Percentiles rank a stretch among this genome's conserved stretches.
Conservation (phyloP, 2,329 filamentous ascomycete genomes). For the Talaromyces atroroseus region DNA sequence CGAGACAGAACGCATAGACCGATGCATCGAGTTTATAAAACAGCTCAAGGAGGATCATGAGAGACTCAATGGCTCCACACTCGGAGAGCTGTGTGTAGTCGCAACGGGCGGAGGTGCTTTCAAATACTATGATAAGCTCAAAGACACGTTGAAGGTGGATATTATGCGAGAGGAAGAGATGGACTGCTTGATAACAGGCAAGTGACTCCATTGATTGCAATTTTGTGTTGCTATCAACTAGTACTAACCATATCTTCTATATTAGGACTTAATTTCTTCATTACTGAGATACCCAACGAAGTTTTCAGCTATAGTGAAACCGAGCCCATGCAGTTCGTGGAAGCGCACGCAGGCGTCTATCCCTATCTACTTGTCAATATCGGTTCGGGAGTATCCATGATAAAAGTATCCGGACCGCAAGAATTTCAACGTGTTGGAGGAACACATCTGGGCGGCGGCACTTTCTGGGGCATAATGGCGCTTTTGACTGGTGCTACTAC, state of each 20-base stretch:
- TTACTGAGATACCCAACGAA: conserved; percentile 92
- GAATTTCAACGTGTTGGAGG: conserved; percentile 88
- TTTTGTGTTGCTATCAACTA: background rate
- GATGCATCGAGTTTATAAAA: conserved; percentile 87
- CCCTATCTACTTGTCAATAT: conserved; percentile 98
- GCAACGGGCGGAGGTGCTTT: conserved; percentile 93
- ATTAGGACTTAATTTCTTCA: conserved; percentile 92
- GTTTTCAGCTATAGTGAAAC: conserved; percentile 94
- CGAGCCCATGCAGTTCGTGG: conserved; percentile 83
- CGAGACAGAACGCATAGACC: conserved; percentile 89
- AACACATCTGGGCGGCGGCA: conserved; percentile 92
- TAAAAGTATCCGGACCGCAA: conserved; percentile 88
- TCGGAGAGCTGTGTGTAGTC: conserved; percentile 78
- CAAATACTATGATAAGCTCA: conserved; percentile 93
- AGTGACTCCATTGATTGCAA: background rate
- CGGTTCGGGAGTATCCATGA: conserved; percentile 91
- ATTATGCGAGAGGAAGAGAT: conserved; percentile 94
- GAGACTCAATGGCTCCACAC: conserved; percentile 63
- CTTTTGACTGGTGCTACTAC: conserved; percentile 86
- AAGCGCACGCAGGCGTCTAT: conserved; percentile 75
- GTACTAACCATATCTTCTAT: background rate
- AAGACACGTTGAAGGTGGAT: conserved; percentile 75
- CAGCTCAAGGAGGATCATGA: conserved; percentile 78
- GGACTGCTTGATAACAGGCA: conserved; percentile 94
- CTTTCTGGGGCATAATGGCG: conserved; percentile 89